Base-by-base conservation (phyloP, 345 rosid species). In the Bruguiera parviflora region DNA sequence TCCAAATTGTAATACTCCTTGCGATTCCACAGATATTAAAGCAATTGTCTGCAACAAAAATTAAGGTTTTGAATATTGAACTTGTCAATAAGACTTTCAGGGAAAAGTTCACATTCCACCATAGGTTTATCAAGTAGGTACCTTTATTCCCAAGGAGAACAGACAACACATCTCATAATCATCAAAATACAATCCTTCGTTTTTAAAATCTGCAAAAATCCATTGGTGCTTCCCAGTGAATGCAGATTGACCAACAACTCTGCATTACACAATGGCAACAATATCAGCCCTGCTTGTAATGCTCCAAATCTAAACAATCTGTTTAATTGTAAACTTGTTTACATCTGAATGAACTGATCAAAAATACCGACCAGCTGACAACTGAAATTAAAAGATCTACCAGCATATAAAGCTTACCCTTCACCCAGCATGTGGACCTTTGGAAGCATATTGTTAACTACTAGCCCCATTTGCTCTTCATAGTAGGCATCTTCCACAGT, bases 1-100 rank as follows among this genome's bases (percentile, higher is more conserved):
- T 81, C 99, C 99, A 68, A 94, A 83, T 81, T 87, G 96, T 61
- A 89, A 37, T 59, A 94, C 96, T 61, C 96, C 96, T 37, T 66
- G 75, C 5, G 86, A 76, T 79, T 83, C 86, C 62, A 84, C 73
- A 5, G 95, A 81, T 69, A 92, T 79, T 53, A 89, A 76, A 52
- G 88, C 88, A 61, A 92, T 73, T n/a, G 96, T 89, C 99, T 94
- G 91, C 74, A 67, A 67, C 78, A 49, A 53, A 51, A 16, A 71
- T 35, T 70, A 72, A 16, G 61, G 13, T 43, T 13, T 11, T 33
- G 37, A 33, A 33, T 7, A 7, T 8, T 2, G 2, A 33, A 8
- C 10, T 33, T 33, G 37, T 33, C 9, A 8, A 33, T 33, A 33
- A 33, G 13, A 37, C 4, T 20, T 28, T 33, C 37, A 35, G 31